Evolutionary conservation across 2,329 filamentous ascomycete genomes (phyloP).

Genomic region (Phialophora expanda): DNA sequence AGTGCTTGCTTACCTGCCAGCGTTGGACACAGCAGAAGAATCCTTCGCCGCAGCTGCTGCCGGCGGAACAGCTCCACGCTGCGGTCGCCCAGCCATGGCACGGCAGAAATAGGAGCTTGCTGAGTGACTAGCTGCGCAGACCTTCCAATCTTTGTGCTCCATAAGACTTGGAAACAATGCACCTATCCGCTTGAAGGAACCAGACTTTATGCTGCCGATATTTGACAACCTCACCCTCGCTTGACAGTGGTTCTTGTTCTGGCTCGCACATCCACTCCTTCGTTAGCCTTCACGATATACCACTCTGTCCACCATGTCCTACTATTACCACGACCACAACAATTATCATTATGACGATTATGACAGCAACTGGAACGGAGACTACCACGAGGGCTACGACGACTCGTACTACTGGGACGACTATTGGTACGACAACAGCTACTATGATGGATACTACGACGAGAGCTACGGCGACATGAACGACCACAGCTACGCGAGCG

Average conservation of each 20-base stretch:
- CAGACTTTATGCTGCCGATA: not conserved
- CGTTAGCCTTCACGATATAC: not conserved
- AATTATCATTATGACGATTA: not conserved
- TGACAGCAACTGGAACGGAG: not conserved
- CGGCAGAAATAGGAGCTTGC: not conserved
- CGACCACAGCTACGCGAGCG: not conserved
- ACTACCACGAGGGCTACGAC: conserved; percentile 5
- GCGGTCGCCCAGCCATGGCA: not conserved
- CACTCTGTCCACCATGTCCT: not conserved
- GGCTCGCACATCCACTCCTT: not conserved
- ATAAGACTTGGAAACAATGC: not conserved
- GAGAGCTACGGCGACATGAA: not conserved
- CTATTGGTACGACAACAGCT: conserved; percentile 11
- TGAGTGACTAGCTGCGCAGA: not conserved
- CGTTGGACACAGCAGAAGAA: not conserved
- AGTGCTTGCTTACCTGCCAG: not conserved
- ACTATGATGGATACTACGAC: conserved; percentile 1
- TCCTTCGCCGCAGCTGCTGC: not conserved
- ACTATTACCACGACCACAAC: not conserved
- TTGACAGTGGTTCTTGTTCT: not conserved
- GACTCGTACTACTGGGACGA: conserved; percentile 7
- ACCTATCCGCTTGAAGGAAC: not conserved
- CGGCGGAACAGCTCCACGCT: not conserved
- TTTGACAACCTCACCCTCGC: not conserved
- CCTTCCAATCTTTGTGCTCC: not conserved